Evolutionary conservation across 768 basidiomycete genomes (phyloP), one percentile per base, ranked within the genome.

Genomic region (Coprinellus aureogranulatus): DNA sequence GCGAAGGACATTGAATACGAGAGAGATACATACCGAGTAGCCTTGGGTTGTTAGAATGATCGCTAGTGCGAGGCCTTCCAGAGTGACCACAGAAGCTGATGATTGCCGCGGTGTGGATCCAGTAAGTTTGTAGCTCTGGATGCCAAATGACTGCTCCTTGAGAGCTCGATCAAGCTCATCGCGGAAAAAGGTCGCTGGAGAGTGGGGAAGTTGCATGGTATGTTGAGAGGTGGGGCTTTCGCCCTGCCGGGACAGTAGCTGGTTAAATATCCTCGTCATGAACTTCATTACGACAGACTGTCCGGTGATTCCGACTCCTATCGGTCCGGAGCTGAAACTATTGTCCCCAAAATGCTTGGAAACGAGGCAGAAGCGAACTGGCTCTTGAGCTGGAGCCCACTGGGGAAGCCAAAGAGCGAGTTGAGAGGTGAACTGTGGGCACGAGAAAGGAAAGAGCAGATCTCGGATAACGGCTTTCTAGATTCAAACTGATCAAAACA

Each of bases 61-160:
- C 18, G 60, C 68, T 22, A 88, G 62, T 16, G 57, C 67, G 3
- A 72, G 70, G 11, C 83, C 86, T 64, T 90, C 88, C 11, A 88
- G 71, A 3, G 86, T 69, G 3, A 77, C 79, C 44, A 88, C 77
- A 23, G 71, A 70, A 4, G 86, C 86, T 11, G 70, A 71, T 14
- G 87, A 83, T 62, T 82, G 77, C 52, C 78, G 71, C 1, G 73
- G 61, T 2, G 78, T 75, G 0, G 74, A 66, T 46, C 70, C 64
- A 22, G 66, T 63, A 48, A 85, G 63, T 2, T 74, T 71, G 62
- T 77, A 88, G 59, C 72, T 69, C 40, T 72, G 64, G 58, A 89
- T 77, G 18, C 82, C 83, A 61, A 82, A 85, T 4, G 77, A 70
- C 59, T 88, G 84, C 62, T 89, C 87, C 30, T 69, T 68, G 34